A percentile compares a stretch with the other conserved stretches of the same genome.
Evolutionary conservation across 306 rosid genomes (phyloP).

Genomic region (Malus fusca): DNA sequence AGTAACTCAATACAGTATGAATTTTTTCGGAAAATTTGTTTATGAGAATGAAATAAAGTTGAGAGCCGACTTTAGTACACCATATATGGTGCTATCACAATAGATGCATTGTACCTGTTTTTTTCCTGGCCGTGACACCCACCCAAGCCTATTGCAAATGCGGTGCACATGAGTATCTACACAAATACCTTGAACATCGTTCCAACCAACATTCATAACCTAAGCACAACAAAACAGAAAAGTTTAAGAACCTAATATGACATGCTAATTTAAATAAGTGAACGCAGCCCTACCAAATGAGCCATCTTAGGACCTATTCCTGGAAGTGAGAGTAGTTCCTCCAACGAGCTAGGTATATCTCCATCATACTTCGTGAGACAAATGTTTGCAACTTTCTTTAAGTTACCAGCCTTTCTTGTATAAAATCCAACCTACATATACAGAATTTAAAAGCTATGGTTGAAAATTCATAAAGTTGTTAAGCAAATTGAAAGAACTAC

Average conservation of each 20-base stretch:
- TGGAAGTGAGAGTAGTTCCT: constrained; percentile 80
- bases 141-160: constrained; percentile 85
- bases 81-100: constrained; percentile 7
- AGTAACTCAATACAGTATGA: not conserved
- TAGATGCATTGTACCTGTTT: constrained; percentile 50
- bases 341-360: constrained; percentile 77
- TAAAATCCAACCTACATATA: constrained; percentile 79
- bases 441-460: not conserved
- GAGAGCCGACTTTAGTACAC: not conserved
- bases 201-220: constrained; percentile 96
- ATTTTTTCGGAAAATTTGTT: not conserved
- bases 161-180: constrained; percentile 96
- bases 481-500: not conserved
- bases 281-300: constrained; percentile 56
- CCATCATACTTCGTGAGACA: constrained; percentile 75
- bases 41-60: not conserved
- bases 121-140: constrained; percentile 69
- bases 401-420: constrained; percentile 65
- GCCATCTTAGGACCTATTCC: constrained; percentile 99
- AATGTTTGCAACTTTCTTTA: constrained; percentile 82
- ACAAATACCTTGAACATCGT: constrained; percentile 89
- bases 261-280: constrained; percentile 10
- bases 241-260: constrained; percentile 14
- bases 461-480: not conserved
- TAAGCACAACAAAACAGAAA: constrained; percentile 21